Conservation (phyloP, 352 stramenopile genomes). For the Phytophthora niederhauseri region DNA sequence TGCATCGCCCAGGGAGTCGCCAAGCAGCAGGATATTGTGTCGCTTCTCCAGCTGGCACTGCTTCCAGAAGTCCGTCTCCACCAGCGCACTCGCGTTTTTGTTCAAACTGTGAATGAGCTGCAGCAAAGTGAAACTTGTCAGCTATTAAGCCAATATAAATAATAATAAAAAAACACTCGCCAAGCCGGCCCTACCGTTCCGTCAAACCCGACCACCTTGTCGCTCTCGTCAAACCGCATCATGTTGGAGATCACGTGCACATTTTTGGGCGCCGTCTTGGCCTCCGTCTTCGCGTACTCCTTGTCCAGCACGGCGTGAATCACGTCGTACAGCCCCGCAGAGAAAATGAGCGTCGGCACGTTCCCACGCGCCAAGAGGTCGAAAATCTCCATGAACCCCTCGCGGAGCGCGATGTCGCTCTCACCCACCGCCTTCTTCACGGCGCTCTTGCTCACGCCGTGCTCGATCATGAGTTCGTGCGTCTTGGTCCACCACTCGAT, state of each 20-base stretch:
- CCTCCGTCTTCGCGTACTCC: slow-evolving; percentile 50
- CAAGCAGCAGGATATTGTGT: slow-evolving; percentile 76
- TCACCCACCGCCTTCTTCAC: slow-evolving; percentile 52
- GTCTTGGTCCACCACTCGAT: slow-evolving; percentile 70
- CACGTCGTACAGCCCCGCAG: slow-evolving; percentile 76
- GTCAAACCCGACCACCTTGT: slow-evolving; percentile 50
- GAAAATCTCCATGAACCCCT: slow-evolving; percentile 73
- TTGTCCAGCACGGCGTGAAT: slow-evolving; percentile 78
- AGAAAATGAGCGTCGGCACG: slow-evolving; percentile 80
- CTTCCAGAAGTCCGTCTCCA: slow-evolving; percentile 71
- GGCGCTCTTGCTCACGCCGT: slow-evolving; percentile 54
- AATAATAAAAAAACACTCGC: no score
- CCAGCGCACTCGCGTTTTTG: slow-evolving; percentile 75
- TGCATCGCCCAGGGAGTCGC: slow-evolving; percentile 73
- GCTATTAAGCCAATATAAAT: slow-evolving; percentile 4
- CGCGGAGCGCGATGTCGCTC: slow-evolving; percentile 60
- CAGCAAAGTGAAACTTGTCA: neutral
- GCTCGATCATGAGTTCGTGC: slow-evolving; percentile 59
- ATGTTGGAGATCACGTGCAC: slow-evolving; percentile 87
- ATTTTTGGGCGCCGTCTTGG: slow-evolving; percentile 46
- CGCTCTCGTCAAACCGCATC: slow-evolving; percentile 69
- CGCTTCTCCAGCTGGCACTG: slow-evolving; percentile 75
- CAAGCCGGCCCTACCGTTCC: slow-evolving; percentile 44
- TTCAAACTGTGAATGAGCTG: slow-evolving; percentile 83
- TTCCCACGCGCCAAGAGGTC: slow-evolving; percentile 52